phyloP scores from a whole-genome alignment of 2,329 filamentous ascomycete species.

The Akanthomyces uredinophilus region DNA sequence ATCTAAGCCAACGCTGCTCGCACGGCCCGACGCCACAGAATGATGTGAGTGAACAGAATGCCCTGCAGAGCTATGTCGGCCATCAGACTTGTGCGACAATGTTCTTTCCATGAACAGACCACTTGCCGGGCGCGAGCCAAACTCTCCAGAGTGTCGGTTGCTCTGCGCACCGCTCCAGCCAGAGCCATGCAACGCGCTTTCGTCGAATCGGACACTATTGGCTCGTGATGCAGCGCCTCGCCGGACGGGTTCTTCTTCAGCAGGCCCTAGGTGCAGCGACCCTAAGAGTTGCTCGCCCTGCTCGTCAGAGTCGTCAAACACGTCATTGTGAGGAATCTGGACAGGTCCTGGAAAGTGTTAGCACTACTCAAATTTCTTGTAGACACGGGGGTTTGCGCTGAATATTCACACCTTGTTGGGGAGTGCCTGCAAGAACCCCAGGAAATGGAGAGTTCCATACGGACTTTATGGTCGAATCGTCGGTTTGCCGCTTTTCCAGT shows the following conservation, averaged over 20 bases:
- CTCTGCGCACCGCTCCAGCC: slow-evolving; percentile 69
- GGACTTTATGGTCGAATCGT: slow-evolving; percentile 68
- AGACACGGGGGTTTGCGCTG: no score
- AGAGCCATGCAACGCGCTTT: slow-evolving; percentile 84
- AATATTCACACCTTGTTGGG: slow-evolving; percentile 70
- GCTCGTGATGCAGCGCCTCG: slow-evolving; percentile 85
- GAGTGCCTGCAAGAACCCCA: slow-evolving; percentile 73
- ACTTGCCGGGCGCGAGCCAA: slow-evolving; percentile 73
- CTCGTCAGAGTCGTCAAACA: slow-evolving; percentile 88
- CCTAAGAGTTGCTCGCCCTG: slow-evolving; percentile 75
- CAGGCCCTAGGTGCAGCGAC: slow-evolving; percentile 72
- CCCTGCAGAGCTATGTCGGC: slow-evolving; percentile 87
- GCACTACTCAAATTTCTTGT: background rate
- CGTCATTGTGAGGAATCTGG: slow-evolving; percentile 72
- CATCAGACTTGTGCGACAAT: slow-evolving; percentile 92
- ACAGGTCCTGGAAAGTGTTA: slow-evolving; percentile 57
- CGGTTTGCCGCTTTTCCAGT: slow-evolving; percentile 62
- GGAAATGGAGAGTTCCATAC: slow-evolving; percentile 95
- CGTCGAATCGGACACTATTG: slow-evolving; percentile 96
- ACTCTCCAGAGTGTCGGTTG: slow-evolving; percentile 77
- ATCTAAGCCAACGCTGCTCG: slow-evolving; percentile 84
- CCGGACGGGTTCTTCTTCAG: slow-evolving; percentile 79
- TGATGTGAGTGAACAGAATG: slow-evolving; percentile 65
- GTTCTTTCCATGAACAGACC: slow-evolving; percentile 87
- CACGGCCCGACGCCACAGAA: slow-evolving; percentile 72